Evolutionary conservation across 75 land plant species (phyloP).

Genomic region (Pinus tabuliformis): DNA sequence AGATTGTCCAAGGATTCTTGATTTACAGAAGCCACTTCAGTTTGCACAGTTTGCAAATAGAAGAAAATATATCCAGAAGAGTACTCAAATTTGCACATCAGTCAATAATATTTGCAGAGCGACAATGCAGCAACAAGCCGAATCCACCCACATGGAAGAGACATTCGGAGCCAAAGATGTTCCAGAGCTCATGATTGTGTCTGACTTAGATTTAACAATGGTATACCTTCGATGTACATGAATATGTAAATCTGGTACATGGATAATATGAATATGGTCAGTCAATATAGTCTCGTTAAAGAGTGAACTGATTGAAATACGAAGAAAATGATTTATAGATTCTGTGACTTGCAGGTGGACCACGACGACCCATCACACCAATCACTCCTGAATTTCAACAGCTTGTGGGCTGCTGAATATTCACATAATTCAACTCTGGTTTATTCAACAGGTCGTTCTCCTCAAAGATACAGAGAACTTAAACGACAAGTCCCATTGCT

Average conservation of each 20-base stretch:
- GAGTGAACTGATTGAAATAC: neutral
- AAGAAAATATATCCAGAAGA: too few species aligned
- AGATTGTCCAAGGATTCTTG: too few species aligned
- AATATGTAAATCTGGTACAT: neutral
- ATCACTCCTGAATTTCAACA: slow-evolving; percentile 34
- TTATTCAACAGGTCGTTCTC: slow-evolving; percentile 42
- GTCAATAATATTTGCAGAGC: too few species aligned
- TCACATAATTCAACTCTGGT: slow-evolving; percentile 31
- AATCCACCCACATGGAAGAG: too few species aligned
- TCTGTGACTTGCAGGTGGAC: slow-evolving; percentile 33
- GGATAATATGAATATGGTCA: neutral
- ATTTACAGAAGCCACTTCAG: too few species aligned
- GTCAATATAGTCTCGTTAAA: neutral
- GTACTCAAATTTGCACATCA: too few species aligned
- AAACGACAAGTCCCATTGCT: slow-evolving; percentile 30
- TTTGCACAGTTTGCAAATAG: too few species aligned
- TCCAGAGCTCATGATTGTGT: slow-evolving; percentile 36
- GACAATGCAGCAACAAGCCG: too few species aligned
- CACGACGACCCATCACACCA: slow-evolving; percentile 32
- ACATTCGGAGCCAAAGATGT: too few species aligned
- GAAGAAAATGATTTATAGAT: neutral
- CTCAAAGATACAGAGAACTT: slow-evolving; percentile 27
- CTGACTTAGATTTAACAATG: slow-evolving; percentile 47
- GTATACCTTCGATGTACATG: slow-evolving; percentile 6
- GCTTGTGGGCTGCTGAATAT: slow-evolving; percentile 49